A percentile compares a stretch with the other conserved stretches of the same genome.
These are phyloP conservation scores for Aspergillus awamori DNA, from an alignment of 2,329 filamentous ascomycete genomes.

Conservation along the genomic window DNA sequence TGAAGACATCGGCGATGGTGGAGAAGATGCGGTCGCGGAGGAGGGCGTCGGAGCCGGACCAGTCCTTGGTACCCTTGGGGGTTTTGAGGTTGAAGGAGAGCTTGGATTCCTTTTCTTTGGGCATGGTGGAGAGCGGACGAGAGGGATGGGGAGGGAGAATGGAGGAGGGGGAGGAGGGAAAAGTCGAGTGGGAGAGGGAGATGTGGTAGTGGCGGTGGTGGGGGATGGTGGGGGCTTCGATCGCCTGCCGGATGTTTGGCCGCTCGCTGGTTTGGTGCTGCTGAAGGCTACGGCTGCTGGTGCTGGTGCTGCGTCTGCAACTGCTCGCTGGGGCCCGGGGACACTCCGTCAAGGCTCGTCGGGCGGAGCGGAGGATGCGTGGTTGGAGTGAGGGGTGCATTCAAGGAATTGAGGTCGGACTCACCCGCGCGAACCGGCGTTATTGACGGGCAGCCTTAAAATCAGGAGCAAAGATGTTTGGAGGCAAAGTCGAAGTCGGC, in stretches of 20 bases:
- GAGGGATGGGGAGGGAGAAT: background rate
- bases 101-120: conserved; percentile 43
- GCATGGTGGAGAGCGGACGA: conserved; percentile 17
- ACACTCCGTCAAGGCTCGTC: conserved; percentile 30
- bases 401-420: conserved; percentile 19
- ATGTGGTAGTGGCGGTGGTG: conserved; percentile 19
- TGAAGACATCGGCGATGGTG: conserved; percentile 77
- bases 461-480: background rate
- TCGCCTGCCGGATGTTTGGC: conserved; percentile 4
- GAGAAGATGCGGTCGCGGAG: conserved; percentile 79
- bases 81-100: conserved; percentile 73
- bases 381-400: conserved; percentile 32
- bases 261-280: conserved; percentile 1
- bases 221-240: conserved; percentile 20
- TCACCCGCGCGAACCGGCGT: background rate
- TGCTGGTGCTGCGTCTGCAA: conserved; percentile 5
- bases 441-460: background rate
- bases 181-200: conserved; percentile 14
- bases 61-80: conserved; percentile 89
- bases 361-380: conserved; percentile 31
- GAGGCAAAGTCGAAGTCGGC: background rate
- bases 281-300: conserved; percentile 7
- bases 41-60: conserved; percentile 76
- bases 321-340: background rate
- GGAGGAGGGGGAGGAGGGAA: conserved; percentile 13